Percentiles rank a stretch among this genome's conserved stretches.
These are phyloP conservation scores for Phytophthora ramorum DNA, from an alignment of 352 stramenopile genomes.

Conservation along the genomic window DNA sequence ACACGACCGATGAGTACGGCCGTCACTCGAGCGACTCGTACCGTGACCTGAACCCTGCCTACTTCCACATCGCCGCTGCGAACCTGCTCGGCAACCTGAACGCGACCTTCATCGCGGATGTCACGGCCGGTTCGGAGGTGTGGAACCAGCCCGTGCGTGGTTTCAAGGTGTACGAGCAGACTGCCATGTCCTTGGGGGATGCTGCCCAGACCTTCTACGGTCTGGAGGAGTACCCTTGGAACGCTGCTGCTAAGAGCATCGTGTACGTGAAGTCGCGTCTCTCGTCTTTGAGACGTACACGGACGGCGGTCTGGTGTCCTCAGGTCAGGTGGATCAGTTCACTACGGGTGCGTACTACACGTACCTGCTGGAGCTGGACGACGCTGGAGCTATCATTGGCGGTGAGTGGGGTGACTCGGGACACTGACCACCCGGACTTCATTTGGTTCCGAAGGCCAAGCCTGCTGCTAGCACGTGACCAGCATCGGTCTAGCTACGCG, in stretches of 20 bases:
- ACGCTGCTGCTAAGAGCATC: conserved; percentile 41
- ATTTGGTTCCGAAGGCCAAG: conserved; percentile 35
- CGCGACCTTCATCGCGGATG: conserved; percentile 49
- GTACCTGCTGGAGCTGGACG: conserved; percentile 45
- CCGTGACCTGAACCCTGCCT: conserved; percentile 53
- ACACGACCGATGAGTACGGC: conserved; percentile 42
- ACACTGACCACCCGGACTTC: conserved; percentile 41
- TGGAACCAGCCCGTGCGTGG: conserved; percentile 64
- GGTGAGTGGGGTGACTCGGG: conserved; percentile 39
- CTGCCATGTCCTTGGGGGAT: conserved; percentile 31
- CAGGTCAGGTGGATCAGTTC: conserved; percentile 28
- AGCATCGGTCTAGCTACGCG: conserved; percentile 35
- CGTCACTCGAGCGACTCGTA: conserved; percentile 35
- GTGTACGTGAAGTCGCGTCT: conserved; percentile 47
- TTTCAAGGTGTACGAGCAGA: conserved; percentile 44
- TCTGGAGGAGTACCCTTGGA: conserved; percentile 52
- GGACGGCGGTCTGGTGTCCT: conserved; percentile 36
- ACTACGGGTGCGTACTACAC: conserved; percentile 35
- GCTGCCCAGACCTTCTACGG: conserved; percentile 44
- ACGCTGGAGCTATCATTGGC: conserved; percentile 31
- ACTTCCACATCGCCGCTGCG: conserved; percentile 45
- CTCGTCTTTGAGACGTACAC: conserved; percentile 43
- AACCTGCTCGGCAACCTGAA: conserved; percentile 50
- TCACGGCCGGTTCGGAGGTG: conserved; percentile 42
- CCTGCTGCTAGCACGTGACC: conserved; percentile 30